These are phyloP conservation scores for Cryptosporidium tyzzeri DNA, from an alignment of 169 alveolate genomes.

Conservation along the genomic window DNA sequence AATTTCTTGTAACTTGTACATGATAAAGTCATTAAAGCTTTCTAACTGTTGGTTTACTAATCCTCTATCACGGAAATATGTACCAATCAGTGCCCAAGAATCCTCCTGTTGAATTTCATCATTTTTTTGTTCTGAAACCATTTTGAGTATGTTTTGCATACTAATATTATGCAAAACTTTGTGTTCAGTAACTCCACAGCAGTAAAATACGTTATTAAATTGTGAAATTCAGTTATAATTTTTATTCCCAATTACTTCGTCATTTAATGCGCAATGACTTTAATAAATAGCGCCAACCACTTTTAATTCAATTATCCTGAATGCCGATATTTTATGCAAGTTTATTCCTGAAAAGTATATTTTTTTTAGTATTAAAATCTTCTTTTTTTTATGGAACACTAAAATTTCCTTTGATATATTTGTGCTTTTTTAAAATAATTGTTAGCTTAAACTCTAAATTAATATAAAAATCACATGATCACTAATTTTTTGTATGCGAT, in stretches of 20 bases:
- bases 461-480: not conserved
- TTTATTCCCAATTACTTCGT: not conserved
- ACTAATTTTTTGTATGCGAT: not conserved
- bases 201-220: constrained; percentile 7
- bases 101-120: constrained; percentile 87
- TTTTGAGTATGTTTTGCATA: constrained; percentile 18
- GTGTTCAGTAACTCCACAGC: not conserved
- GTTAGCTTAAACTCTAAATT: too few species aligned
- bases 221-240: not conserved
- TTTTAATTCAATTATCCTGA: not conserved
- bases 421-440: not conserved
- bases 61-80: constrained; percentile 92
- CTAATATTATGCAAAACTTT: not conserved
- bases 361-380: too few species aligned
- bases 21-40: constrained; percentile 95
- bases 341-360: not conserved
- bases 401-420: not conserved
- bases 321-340: not conserved
- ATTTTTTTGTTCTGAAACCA: constrained; percentile 74
- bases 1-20: constrained; percentile 94
- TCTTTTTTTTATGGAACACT: not conserved
- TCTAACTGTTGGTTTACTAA: constrained; percentile 96
- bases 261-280: constrained; percentile 16
- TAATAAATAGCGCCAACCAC: not conserved
- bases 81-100: constrained; percentile 89